phyloP scores from a whole-genome alignment of 345 rosid species.

The Rhizophora mangle region DNA sequence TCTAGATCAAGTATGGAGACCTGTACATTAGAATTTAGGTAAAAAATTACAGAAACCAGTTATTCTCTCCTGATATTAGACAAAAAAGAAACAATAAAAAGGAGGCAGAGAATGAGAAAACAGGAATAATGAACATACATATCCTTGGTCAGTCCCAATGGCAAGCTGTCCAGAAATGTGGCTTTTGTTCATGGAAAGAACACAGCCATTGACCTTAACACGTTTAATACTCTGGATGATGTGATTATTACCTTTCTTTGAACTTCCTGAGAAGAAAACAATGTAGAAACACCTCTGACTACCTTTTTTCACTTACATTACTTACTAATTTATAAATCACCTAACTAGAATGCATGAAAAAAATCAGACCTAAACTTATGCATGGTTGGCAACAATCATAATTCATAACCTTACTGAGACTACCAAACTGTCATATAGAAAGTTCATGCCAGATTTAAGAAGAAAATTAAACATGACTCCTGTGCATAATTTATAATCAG shows the following conservation, averaged over 20 bases:
- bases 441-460: background rate
- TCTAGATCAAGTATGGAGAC: conserved; percentile 62
- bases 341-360: background rate
- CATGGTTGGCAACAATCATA: background rate
- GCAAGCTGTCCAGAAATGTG: conserved; percentile 57
- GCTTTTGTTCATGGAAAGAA: conserved; percentile 53
- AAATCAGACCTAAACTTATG: background rate
- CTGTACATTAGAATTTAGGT: conserved; percentile 30
- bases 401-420: background rate
- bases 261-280: conserved; percentile 44
- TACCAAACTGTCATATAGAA: background rate
- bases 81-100: background rate
- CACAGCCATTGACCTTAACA: conserved; percentile 62
- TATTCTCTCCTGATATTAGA: background rate
- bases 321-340: background rate
- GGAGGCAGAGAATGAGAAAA: background rate
- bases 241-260: conserved; percentile 64
- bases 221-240: conserved; percentile 57
- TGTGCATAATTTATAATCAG: too few species aligned
- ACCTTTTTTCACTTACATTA: background rate
- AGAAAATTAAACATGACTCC: background rate
- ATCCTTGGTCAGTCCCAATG: conserved; percentile 82
- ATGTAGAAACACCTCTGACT: background rate
- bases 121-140: conserved; percentile 44
- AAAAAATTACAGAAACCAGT: background rate